These are phyloP conservation scores for Candida glucosophila DNA, from an alignment of 1,139 yeast genomes.

Conservation along the genomic window DNA sequence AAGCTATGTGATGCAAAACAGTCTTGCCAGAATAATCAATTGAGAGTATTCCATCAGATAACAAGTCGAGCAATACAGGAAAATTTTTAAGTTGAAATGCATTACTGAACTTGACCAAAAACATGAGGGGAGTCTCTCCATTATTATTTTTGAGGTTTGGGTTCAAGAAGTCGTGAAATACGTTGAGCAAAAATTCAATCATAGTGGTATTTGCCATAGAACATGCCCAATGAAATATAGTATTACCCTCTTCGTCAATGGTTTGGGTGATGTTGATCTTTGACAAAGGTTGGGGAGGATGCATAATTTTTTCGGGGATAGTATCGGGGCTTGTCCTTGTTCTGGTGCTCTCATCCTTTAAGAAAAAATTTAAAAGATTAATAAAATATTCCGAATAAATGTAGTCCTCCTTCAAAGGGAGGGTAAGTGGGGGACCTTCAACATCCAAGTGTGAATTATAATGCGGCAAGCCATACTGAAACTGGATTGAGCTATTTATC, in stretches of 20 bases:
- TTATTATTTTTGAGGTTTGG: constrained; percentile 56
- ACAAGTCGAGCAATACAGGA: constrained; percentile 57
- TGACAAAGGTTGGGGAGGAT: constrained; percentile 35
- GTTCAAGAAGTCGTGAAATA: constrained; percentile 36
- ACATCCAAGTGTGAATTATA: constrained; percentile 11
- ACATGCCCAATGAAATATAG: constrained; percentile 94
- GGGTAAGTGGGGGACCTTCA: constrained; percentile 9
- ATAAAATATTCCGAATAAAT: constrained; percentile 29
- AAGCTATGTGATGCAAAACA: constrained; percentile 76
- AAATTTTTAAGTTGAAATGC: constrained; percentile 72
- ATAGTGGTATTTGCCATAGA: constrained; percentile 74
- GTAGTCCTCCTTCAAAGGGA: constrained; percentile 12
- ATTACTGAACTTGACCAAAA: constrained; percentile 84
- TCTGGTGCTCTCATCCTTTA: constrained; percentile 21
- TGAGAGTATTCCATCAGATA: constrained; percentile 70
- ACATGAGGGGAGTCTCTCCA: constrained; percentile 87
- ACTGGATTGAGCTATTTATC: constrained; percentile 6
- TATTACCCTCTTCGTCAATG: constrained; percentile 87
- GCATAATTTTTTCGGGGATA: constrained; percentile 25
- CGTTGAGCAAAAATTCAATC: constrained; percentile 60
- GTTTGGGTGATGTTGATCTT: constrained; percentile 66
- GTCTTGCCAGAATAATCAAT: constrained; percentile 67
- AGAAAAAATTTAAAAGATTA: constrained; percentile 26
- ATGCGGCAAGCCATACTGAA: constrained; percentile 18
- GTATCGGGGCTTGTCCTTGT: constrained; percentile 7